Evolutionary conservation across 495 filamentous ascomycete species (phyloP).

Genomic region (Hypoxylon rickii): DNA sequence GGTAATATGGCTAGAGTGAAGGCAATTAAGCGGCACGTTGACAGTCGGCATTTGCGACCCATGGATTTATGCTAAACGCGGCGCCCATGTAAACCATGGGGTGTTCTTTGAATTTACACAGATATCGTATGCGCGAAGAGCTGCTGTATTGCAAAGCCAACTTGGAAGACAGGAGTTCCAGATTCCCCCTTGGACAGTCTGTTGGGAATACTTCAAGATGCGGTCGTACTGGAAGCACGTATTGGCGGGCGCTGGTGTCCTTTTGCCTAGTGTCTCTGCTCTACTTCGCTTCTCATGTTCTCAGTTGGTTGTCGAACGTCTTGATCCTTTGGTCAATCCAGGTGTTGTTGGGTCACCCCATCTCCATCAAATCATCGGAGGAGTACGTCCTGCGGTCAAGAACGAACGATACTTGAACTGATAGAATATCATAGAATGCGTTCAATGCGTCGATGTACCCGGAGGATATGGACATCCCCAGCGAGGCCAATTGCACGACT

Average conservation of each 20-base stretch:
- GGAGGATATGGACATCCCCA: constrained; percentile 28
- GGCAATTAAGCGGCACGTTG: constrained; percentile 19
- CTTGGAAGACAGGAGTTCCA: too few species aligned
- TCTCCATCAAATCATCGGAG: constrained; percentile 44
- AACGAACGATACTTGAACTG: too few species aligned
- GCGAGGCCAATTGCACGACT: constrained; percentile 39
- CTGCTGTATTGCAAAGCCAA: too few species aligned
- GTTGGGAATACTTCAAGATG: constrained; percentile 10
- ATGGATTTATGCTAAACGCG: background rate
- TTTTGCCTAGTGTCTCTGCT: constrained; percentile 13
- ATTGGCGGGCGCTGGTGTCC: background rate
- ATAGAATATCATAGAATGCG: constrained; percentile 26
- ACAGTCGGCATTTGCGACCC: constrained; percentile 13
- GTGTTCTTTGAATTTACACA: too few species aligned
- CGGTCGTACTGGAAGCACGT: background rate
- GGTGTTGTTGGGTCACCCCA: constrained; percentile 40
- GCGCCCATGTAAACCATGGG: too few species aligned
- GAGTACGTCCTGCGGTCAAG: constrained; percentile 38
- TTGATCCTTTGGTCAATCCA: constrained; percentile 42
- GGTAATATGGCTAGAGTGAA: constrained; percentile 25
- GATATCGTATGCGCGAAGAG: too few species aligned
- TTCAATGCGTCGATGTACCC: constrained; percentile 45
- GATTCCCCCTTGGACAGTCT: background rate
- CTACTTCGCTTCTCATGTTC: constrained; percentile 41
- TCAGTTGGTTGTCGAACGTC: constrained; percentile 40